These are phyloP conservation scores for Malus hybrid DNA, from an alignment of 331 rosid genomes.

Conservation along the genomic window DNA sequence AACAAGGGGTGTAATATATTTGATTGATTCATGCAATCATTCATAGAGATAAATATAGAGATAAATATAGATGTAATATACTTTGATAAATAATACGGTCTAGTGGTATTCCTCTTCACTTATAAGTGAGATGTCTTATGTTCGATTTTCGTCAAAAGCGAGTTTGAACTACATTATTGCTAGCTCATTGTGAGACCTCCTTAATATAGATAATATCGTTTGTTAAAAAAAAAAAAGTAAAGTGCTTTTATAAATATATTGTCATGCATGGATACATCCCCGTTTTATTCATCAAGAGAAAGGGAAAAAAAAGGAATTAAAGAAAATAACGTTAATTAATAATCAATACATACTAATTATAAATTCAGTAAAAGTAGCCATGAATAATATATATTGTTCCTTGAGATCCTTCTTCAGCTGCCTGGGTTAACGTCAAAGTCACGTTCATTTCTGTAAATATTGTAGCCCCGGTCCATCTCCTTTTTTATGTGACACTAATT, in stretches of 20 bases:
- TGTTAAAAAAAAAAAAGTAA: too few species aligned
- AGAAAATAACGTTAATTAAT: background rate
- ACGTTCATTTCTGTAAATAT: background rate
- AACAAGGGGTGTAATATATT: too few species aligned
- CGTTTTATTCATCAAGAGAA: background rate
- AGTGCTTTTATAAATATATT: background rate
- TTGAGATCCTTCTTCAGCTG: background rate
- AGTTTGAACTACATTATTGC: too few species aligned
- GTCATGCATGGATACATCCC: background rate
- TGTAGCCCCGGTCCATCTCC: background rate
- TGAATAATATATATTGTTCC: background rate
- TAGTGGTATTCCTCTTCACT: too few species aligned
- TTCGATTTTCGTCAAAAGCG: too few species aligned
- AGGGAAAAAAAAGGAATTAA: background rate
- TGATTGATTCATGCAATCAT: too few species aligned
- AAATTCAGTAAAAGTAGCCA: background rate
- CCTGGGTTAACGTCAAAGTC: background rate
- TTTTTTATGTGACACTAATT: conserved; percentile 48
- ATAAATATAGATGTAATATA: too few species aligned
- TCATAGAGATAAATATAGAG: too few species aligned
- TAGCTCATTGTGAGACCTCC: too few species aligned
- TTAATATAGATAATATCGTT: too few species aligned
- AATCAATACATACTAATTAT: background rate
- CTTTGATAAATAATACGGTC: too few species aligned
- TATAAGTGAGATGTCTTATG: too few species aligned